These are phyloP conservation scores for Hemisphaericaspora xylanilytica DNA, from an alignment of 1,139 yeast species.

Conservation along the genomic window DNA sequence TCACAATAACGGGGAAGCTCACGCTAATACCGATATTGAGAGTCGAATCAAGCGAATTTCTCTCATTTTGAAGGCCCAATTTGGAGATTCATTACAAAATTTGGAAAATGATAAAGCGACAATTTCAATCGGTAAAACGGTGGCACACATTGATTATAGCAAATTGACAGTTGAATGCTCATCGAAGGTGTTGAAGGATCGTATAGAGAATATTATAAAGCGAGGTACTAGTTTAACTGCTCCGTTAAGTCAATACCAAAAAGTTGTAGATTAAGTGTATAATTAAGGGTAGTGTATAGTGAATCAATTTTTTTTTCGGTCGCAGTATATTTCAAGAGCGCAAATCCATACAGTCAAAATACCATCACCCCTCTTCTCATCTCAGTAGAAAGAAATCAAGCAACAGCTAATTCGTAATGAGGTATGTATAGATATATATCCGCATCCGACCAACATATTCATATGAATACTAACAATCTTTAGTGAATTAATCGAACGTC, in stretches of 20 bases:
- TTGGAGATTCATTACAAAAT: conserved; percentile 68
- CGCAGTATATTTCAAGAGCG: too few relatives aligned
- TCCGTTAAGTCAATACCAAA: conserved; percentile 52
- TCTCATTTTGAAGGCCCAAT: conserved; percentile 73
- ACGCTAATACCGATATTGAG: conserved; percentile 35
- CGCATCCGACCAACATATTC: not conserved
- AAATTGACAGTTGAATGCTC: conserved; percentile 71
- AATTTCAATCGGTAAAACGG: conserved; percentile 67
- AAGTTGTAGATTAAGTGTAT: conserved; percentile 9
- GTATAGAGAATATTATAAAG: conserved; percentile 77
- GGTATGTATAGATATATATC: conserved; percentile 6
- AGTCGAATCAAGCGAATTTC: conserved; percentile 64
- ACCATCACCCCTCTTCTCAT: not conserved
- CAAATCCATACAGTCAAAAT: not conserved
- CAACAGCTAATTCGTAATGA: conserved; percentile 5
- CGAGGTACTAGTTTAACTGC: conserved; percentile 82
- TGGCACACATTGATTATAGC: conserved; percentile 66
- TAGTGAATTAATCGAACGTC: conserved; percentile 67
- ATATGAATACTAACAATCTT: conserved; percentile 7
- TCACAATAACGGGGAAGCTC: conserved; percentile 22
- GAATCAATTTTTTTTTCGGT: not conserved
- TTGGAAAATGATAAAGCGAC: conserved; percentile 46
- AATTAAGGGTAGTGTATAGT: conserved; percentile 1
- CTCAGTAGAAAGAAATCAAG: not conserved
- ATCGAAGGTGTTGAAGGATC: conserved; percentile 72